Base-by-base conservation (phyloP, 345 rosid species). In the Mercurialis annua region DNA sequence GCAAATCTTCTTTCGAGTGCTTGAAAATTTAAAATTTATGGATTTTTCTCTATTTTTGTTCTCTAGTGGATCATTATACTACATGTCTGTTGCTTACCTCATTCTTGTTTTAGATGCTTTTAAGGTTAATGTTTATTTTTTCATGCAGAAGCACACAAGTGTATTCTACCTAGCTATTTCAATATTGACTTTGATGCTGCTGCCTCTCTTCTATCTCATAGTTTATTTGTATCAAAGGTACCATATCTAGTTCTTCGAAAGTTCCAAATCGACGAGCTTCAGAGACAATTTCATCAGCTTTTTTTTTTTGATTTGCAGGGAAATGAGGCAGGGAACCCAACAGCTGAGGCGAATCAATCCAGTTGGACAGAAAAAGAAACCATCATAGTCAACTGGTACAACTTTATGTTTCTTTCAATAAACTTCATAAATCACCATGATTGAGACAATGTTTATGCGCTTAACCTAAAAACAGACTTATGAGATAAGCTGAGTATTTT, bases 191-290 rank as follows among this genome's bases (percentile, higher is more conserved):
- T 62, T 88, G 88, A 90, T 92, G 96, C 76, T 90, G 78, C 90
- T 90, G 57, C 99, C 99, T 5, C 49, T 95, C 68, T 84, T 95
- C 83, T 92, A 90, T 74, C 79, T 90, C 36, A 78, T 86, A 52
- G 90, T 87, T 51, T 95, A 80, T 76, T 75, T 95, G 74, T 66
- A 88, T 71, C 92, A 88, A 75, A 84, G 96, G 99, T 89, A 77
- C 56, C 10, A 4, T 47, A 47, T 34, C 57, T 64, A 3, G 61
- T 72, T 54, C 46, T 24, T 26, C n/a, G 9, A 31, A 56, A 10
- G 12, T 26, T 50, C 26, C 40, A 24, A 5, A 48, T 42, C 71
- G 51, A 50, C 67, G 6, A 65, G 77, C 48, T 47, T 51, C 60
- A 59, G 68, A 26, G 21, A 20, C 60, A 64, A 61, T 71, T 51